Base-by-base conservation (phyloP, 2,329 filamentous ascomycete species). In the Penicillium sp. region DNA sequence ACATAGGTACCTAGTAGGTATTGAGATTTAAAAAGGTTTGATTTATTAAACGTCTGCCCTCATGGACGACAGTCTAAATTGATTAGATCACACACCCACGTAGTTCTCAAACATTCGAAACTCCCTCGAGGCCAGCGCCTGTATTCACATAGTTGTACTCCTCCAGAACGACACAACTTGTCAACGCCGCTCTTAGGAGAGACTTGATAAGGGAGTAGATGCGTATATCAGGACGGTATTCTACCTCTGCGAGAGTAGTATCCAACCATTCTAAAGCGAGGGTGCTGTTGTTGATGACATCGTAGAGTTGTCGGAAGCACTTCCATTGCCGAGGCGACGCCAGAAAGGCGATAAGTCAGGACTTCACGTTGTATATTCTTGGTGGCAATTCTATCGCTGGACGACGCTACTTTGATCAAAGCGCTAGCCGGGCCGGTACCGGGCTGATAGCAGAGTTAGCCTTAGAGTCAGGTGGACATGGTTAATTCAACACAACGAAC, bases 261-360 rank as follows among this genome's bases (percentile, higher is more conserved):
- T 42, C 41, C 11, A 34, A 16, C 41, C 30, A 42, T 34, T 42
- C 41, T 4, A 42, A 27, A 16, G 19, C 41, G 30, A 42, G 33
- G 4, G 40, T 42, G 19, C 30, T 42, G 1, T 42, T 19, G 30
- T 34, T 19, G 8, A 42, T 34, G 4, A 8, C 3, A 3, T 34
- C 41, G 7, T 42, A 42, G 11, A 42, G 13, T 18, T 42, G 34
- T n/a, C 41, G 41, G 30, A 42, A 42, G 19, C n/a, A 42, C 30
- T 27, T 0, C 1, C n/a, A n/a, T n/a, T n/a, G 19, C 10, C 3
- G 41, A 42, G n/a, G 41, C 19, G 7, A 42, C 30, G 27, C 19
- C 6, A 27, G 40, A 19, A 27, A 42, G 40, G 19, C 30, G 1
- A 34, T 42, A 42, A 4, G 9, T 33, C 5, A 3, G 7, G 27